Conservation (phyloP, 805 yeast species). For the Teunomyces gatunensis region DNA sequence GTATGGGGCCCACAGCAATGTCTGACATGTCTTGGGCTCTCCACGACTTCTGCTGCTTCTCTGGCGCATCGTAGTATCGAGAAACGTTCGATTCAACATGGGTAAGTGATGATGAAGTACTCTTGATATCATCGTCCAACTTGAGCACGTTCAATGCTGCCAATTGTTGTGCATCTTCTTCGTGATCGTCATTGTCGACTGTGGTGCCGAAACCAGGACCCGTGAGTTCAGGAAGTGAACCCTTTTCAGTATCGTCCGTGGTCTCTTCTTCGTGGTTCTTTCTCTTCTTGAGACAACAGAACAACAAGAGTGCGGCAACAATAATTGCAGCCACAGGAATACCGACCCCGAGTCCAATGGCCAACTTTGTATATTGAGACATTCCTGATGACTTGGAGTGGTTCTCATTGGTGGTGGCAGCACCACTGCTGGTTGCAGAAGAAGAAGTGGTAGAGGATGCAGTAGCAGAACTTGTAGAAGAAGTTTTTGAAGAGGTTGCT, state of each 20-base stretch:
- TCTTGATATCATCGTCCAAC: conserved; percentile 14
- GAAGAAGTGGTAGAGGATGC: neutral
- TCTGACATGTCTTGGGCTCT: conserved; percentile 37
- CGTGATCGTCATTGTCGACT: conserved; percentile 22
- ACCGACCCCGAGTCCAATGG: conserved; percentile 88
- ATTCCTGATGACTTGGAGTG: neutral
- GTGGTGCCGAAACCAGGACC: conserved; percentile 37
- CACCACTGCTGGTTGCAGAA: too few species aligned
- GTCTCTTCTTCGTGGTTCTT: conserved; percentile 18
- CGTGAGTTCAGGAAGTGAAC: conserved; percentile 14
- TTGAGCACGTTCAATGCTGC: conserved; percentile 49
- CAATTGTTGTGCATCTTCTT: conserved; percentile 35
- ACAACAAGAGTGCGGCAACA: conserved; percentile 48
- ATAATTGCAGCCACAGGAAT: conserved; percentile 61
- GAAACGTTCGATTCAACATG: conserved; percentile 43
- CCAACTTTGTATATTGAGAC: conserved; percentile 54
- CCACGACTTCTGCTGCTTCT: conserved; percentile 42
- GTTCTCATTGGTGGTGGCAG: conserved; percentile 2
- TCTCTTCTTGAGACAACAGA: conserved; percentile 49
- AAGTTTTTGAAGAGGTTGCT: neutral
- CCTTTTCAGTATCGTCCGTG: conserved; percentile 2
- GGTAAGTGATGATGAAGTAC: conserved; percentile 50
- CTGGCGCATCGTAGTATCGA: conserved; percentile 33
- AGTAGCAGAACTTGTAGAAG: neutral
- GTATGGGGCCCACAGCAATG: conserved; percentile 31